phyloP scores from a whole-genome alignment of 345 rosid genomes.

The Syzygium jambos region DNA sequence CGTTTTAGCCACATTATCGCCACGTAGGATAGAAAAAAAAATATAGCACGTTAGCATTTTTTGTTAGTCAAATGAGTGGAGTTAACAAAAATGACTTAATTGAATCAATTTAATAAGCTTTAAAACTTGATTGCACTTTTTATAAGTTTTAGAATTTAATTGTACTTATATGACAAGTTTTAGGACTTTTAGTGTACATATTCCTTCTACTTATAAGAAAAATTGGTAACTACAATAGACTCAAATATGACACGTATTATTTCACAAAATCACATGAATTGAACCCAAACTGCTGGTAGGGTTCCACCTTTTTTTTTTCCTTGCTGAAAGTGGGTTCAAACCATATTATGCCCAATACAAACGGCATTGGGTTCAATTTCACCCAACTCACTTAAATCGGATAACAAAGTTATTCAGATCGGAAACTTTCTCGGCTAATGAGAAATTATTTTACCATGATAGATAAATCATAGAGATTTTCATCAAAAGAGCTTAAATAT shows the following conservation, averaged over 20 bases:
- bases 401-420: background rate
- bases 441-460: background rate
- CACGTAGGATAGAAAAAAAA: no score
- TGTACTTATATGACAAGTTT: no score
- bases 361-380: background rate
- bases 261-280: background rate
- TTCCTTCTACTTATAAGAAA: background rate
- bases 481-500: background rate
- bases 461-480: background rate
- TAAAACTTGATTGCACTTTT: no score
- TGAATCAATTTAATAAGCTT: no score
- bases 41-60: no score
- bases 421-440: background rate
- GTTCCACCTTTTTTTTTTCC: background rate
- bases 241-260: background rate
- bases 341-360: background rate
- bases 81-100: no score
- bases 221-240: accelerated
- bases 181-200: no score
- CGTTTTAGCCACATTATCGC: no score
- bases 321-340: background rate
- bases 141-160: no score
- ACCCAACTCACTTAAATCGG: background rate
- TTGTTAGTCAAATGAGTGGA: no score
- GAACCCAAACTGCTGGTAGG: background rate